phyloP scores from a whole-genome alignment of 2,329 filamentous ascomycete genomes.

The Nigrograna mackinnonii region DNA sequence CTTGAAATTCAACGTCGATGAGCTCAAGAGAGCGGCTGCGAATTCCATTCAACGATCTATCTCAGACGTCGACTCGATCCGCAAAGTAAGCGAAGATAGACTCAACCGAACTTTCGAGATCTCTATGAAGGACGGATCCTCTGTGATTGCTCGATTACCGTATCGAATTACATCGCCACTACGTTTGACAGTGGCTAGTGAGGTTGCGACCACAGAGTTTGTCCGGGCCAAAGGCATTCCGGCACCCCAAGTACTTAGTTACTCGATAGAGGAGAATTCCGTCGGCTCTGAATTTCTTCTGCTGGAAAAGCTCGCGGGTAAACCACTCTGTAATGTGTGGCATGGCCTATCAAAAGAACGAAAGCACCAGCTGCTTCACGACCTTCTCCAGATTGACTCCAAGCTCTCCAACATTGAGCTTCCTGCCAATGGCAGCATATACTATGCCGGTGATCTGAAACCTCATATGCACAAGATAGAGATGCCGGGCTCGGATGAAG shows the following conservation, averaged over 20 bases:
- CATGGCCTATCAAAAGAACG: slow-evolving; percentile 20
- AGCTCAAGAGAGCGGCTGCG: slow-evolving; percentile 21
- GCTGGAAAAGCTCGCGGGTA: slow-evolving; percentile 31
- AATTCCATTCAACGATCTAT: slow-evolving; percentile 15
- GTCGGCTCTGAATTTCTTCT: slow-evolving; percentile 35
- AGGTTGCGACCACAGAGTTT: slow-evolving; percentile 41
- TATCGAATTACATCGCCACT: slow-evolving; percentile 33
- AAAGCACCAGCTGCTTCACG: slow-evolving; percentile 17
- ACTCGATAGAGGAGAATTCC: slow-evolving; percentile 18
- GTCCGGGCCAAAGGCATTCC: slow-evolving; percentile 29
- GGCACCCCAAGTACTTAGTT: slow-evolving; percentile 25
- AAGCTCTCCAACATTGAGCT: slow-evolving; percentile 20
- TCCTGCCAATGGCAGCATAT: slow-evolving; percentile 29
- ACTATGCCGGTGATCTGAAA: slow-evolving; percentile 17
- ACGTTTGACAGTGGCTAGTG: slow-evolving; percentile 37
- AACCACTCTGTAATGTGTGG: slow-evolving; percentile 22
- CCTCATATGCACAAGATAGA: slow-evolving; percentile 5
- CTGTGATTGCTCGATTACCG: slow-evolving; percentile 35
- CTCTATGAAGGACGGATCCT: slow-evolving; percentile 26
- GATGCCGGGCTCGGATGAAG: slow-evolving; percentile 12
- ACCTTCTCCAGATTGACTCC: slow-evolving; percentile 21
- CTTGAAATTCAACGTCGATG: slow-evolving; percentile 22
- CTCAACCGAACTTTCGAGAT: slow-evolving; percentile 40
- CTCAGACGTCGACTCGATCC: slow-evolving; percentile 22
- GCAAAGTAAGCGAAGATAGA: slow-evolving; percentile 40